Evolutionary conservation across 208 protist genomes (phyloP).

Genomic region (Trypanosoma platydactyli): DNA sequence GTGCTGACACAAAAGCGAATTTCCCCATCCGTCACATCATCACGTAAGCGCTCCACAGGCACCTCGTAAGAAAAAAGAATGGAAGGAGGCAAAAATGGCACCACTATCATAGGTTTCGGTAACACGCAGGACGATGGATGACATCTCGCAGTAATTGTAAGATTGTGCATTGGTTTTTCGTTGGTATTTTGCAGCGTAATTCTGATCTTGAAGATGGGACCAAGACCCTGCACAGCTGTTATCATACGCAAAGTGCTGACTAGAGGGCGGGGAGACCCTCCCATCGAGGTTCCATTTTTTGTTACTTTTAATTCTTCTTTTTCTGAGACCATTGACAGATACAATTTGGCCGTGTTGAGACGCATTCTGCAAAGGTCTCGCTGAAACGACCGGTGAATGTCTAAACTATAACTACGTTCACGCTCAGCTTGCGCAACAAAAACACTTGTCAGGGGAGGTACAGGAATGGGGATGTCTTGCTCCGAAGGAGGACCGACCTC

Average conservation of each 20-base stretch:
- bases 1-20: conserved; percentile 58
- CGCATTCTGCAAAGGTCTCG: conserved; percentile 90
- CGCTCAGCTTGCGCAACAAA: conserved; percentile 93
- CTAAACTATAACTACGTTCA: conserved; percentile 76
- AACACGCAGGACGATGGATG: conserved; percentile 61
- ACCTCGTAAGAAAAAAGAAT: conserved; percentile 59
- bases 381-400: conserved; percentile 94
- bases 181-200: conserved; percentile 83
- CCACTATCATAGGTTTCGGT: conserved; percentile 36
- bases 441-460: conserved; percentile 92
- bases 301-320: conserved; percentile 27
- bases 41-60: conserved; percentile 58
- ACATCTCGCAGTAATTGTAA: conserved; percentile 66
- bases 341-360: conserved; percentile 85
- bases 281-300: conserved; percentile 14
- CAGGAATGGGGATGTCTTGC: conserved; percentile 91
- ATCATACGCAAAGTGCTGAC: conserved; percentile 22
- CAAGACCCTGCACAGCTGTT: conserved; percentile 88
- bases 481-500: conserved; percentile 78
- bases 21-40: conserved; percentile 53
- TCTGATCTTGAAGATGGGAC: conserved; percentile 89
- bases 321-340: conserved; percentile 74
- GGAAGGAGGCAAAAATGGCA: conserved; percentile 75
- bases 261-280: not conserved
- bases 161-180: conserved; percentile 38